These are phyloP conservation scores for Pinus taeda DNA, from an alignment of 75 land plant genomes.

Conservation along the genomic window DNA sequence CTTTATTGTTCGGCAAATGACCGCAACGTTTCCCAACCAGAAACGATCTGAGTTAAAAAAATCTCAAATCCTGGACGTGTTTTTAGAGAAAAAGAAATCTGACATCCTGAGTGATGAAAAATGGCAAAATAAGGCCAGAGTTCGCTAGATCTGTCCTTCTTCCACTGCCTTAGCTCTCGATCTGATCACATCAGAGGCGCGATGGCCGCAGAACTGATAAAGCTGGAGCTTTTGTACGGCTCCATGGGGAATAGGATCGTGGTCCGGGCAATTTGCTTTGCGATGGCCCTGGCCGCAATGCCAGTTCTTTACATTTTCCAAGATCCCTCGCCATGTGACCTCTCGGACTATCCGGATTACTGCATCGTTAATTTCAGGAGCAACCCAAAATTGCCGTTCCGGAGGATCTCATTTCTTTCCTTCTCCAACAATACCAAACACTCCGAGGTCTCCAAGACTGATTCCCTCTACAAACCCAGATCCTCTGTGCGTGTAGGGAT, in stretches of 20 bases:
- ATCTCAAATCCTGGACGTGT: too few species aligned
- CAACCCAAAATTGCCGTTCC: too few species aligned
- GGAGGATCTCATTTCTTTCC: too few species aligned
- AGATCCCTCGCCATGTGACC: conserved; percentile 4
- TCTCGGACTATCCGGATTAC: not conserved
- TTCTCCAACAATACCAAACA: too few species aligned
- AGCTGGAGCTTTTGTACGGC: not conserved
- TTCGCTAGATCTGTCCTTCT: not conserved
- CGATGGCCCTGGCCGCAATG: not conserved
- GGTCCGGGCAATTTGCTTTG: not conserved
- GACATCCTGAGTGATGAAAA: not conserved
- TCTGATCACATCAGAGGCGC: not conserved
- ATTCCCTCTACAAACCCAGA: not conserved
- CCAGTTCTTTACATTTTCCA: not conserved
- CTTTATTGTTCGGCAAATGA: not conserved
- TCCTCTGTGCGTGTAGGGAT: not conserved
- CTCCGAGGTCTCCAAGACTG: not conserved
- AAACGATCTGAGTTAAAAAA: not conserved
- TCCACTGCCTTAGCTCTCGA: not conserved
- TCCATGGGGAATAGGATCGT: not conserved
- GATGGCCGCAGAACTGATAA: not conserved
- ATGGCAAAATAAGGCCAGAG: not conserved
- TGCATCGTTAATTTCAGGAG: too few species aligned
- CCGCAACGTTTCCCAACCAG: not conserved
- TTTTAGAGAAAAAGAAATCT: too few species aligned